These are phyloP conservation scores for Trichoderma breve DNA, from an alignment of 2,329 filamentous ascomycete genomes.

Conservation along the genomic window DNA sequence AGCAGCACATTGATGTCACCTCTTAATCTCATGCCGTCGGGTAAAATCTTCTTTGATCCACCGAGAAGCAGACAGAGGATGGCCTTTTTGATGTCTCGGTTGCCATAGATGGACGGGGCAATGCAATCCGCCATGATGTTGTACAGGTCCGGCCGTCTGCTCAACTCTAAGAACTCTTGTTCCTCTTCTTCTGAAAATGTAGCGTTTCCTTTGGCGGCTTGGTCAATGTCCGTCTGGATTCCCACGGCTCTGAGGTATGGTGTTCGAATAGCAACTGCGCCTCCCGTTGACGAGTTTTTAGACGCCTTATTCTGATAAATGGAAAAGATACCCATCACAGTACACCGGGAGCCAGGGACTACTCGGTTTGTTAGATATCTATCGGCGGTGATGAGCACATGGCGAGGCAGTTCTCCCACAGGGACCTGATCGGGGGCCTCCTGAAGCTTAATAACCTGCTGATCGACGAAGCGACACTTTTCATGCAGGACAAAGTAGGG, in stretches of 20 bases:
- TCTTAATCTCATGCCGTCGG: conserved; percentile 95
- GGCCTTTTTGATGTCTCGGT: conserved; percentile 93
- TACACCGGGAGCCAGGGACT: conserved; percentile 90
- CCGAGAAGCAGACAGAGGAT: conserved; percentile 92
- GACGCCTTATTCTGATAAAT: conserved; percentile 93
- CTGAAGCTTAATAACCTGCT: conserved; percentile 96
- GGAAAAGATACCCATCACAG: conserved; percentile 94
- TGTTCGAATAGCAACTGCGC: conserved; percentile 90
- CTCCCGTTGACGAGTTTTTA: conserved; percentile 69
- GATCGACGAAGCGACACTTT: conserved; percentile 90
- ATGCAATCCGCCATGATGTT: conserved; percentile 87
- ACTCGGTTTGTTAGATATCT: conserved; percentile 93
- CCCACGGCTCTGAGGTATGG: conserved; percentile 92
- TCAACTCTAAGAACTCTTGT: conserved; percentile 91
- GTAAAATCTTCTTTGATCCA: conserved; percentile 95
- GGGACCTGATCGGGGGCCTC: conserved; percentile 97
- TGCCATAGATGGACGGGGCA: conserved; percentile 96
- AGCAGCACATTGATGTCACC: conserved; percentile 98
- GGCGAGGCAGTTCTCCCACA: conserved; percentile 89
- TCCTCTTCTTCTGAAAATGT: conserved; percentile 94
- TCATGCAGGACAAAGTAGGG: conserved; percentile 96
- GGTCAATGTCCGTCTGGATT: conserved; percentile 85
- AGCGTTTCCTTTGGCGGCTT: conserved; percentile 79
- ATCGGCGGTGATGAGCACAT: conserved; percentile 95
- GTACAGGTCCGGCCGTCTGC: conserved; percentile 88